Conservation (phyloP, 805 yeast species). For the Candida suzukii region DNA sequence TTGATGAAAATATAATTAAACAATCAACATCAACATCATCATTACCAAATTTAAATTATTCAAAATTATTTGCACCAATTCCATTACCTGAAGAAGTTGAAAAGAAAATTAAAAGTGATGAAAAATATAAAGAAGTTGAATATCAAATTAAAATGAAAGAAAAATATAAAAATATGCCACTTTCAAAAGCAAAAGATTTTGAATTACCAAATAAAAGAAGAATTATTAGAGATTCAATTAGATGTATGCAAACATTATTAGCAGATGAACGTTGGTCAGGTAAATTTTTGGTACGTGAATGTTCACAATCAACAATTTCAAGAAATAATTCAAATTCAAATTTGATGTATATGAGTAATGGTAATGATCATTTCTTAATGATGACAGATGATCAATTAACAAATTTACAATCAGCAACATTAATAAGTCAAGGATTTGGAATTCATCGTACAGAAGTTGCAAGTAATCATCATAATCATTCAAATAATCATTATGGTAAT, state of each 20-base stretch:
- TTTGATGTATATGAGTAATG: too few relatives aligned
- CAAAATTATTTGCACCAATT: neutral
- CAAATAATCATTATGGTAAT: too few relatives aligned
- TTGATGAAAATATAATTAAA: neutral
- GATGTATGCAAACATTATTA: conserved; percentile 26
- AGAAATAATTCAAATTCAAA: too few relatives aligned
- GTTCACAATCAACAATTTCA: neutral
- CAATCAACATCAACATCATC: neutral
- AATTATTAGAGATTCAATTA: conserved; percentile 22
- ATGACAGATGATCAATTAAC: too few relatives aligned
- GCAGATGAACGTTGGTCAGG: conserved; percentile 30
- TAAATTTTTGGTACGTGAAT: conserved; percentile 19
- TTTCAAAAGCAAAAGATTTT: neutral
- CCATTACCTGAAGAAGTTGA: neutral
- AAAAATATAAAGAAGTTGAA: neutral
- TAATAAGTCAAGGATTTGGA: neutral
- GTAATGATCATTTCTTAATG: too few relatives aligned
- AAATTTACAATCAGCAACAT: too few relatives aligned
- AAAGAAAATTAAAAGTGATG: neutral
- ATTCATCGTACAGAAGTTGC: conserved; percentile 1
- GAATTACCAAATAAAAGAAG: conserved; percentile 17
- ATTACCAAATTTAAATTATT: neutral
- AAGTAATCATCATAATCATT: neutral
- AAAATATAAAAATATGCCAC: neutral
- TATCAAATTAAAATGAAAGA: neutral